Conservation (phyloP, 805 yeast genomes). For the Nakazawaea ishiwadae region DNA sequence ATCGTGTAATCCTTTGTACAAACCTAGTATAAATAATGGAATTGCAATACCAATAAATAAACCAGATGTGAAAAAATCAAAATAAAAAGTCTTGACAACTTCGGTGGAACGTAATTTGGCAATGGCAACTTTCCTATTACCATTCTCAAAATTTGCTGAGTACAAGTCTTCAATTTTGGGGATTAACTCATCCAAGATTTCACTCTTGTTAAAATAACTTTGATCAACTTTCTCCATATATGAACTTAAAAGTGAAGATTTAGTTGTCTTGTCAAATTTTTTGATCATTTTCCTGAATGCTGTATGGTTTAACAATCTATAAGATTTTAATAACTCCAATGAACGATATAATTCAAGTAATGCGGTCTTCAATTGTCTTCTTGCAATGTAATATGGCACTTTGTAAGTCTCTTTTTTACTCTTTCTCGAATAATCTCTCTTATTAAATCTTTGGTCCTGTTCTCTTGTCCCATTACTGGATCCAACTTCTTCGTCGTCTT, state of each 20-base stretch:
- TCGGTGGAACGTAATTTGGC: slow-evolving; percentile 58
- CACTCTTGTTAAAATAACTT: slow-evolving; percentile 59
- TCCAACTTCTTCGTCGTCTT: too few species aligned
- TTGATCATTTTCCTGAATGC: slow-evolving; percentile 87
- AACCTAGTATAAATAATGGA: slow-evolving; percentile 61
- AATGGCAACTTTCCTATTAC: slow-evolving; percentile 66
- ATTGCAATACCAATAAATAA: slow-evolving; percentile 62
- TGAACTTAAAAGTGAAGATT: slow-evolving; percentile 33
- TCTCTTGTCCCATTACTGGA: too few species aligned
- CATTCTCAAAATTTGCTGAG: slow-evolving; percentile 62
- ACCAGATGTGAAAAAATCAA: slow-evolving; percentile 58
- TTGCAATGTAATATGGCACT: slow-evolving; percentile 61
- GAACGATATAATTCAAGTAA: slow-evolving; percentile 69
- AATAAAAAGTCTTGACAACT: slow-evolving; percentile 33
- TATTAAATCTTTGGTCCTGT: slow-evolving; percentile 26
- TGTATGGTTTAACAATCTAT: slow-evolving; percentile 72
- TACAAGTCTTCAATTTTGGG: slow-evolving; percentile 63
- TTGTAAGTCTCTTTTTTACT: slow-evolving; percentile 26
- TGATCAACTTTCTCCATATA: slow-evolving; percentile 57
- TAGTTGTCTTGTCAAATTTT: slow-evolving; percentile 78
- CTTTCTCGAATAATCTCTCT: slow-evolving; percentile 55
- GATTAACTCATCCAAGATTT: slow-evolving; percentile 59
- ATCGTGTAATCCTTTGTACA: slow-evolving; percentile 37
- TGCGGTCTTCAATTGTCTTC: slow-evolving; percentile 65
- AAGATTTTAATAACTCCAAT: slow-evolving; percentile 65